Conservation (phyloP, 139 green algal species). For the Picochlorum sp. region DNA sequence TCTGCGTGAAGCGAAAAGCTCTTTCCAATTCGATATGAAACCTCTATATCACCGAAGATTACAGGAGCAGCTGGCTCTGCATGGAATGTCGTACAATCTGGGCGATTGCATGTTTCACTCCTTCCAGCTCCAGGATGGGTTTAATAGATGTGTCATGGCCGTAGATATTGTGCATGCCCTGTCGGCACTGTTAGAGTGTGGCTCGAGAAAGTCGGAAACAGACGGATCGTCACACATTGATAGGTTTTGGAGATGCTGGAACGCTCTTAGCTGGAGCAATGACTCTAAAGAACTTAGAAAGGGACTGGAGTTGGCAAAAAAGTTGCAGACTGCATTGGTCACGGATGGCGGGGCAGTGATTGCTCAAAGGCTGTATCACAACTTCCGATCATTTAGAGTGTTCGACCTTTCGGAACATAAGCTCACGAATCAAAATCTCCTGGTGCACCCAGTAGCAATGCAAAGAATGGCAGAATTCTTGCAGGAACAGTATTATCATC, state of each 20-base stretch:
- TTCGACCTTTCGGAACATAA: constrained; percentile 35
- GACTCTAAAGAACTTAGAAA: constrained; percentile 20
- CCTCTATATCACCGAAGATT: constrained; percentile 29
- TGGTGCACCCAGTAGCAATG: constrained; percentile 41
- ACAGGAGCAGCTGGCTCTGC: constrained; percentile 17
- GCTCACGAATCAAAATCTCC: constrained; percentile 26
- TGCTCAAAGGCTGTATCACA: constrained; percentile 28
- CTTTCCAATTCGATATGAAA: constrained; percentile 31
- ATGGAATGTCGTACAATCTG: constrained; percentile 36
- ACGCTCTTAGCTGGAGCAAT: constrained; percentile 24
- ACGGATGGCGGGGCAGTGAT: constrained; percentile 28
- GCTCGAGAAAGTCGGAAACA: neutral
- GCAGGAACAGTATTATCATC: constrained; percentile 34
- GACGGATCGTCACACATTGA: neutral
- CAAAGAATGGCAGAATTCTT: constrained; percentile 45
- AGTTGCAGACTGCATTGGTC: constrained; percentile 47
- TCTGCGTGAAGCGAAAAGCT: constrained; percentile 30
- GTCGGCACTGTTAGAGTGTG: constrained; percentile 45
- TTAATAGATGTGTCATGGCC: constrained; percentile 25
- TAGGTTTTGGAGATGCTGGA: constrained; percentile 19
- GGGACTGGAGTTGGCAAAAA: constrained; percentile 50
- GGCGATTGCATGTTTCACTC: constrained; percentile 38
- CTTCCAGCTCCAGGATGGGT: constrained; percentile 37
- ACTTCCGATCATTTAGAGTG: constrained; percentile 34
- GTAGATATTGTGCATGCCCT: constrained; percentile 48